Base-by-base conservation (phyloP, 352 stramenopile genomes). In the Phytophthora syringae region DNA sequence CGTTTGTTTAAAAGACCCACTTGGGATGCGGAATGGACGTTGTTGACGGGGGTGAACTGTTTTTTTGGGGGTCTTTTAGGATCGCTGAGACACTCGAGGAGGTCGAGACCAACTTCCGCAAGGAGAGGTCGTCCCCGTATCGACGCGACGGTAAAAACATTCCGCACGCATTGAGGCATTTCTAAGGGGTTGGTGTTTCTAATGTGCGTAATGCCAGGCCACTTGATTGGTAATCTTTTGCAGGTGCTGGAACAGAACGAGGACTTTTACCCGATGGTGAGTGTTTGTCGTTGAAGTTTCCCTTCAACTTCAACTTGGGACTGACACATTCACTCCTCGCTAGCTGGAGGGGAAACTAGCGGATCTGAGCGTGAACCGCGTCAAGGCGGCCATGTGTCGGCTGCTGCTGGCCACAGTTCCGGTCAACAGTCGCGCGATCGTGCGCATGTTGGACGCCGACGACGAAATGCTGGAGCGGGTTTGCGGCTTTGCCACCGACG, bases 261-360 rank as follows among this genome's bases (percentile, higher is more conserved):
- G 40, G 85, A 94, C 10, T 95, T 95, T 39, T 95, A 95, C 57
- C 60, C 81, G 1, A 86, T 89, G 80, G 85, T 93, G 64, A 25
- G 22, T 30, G 37, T 21, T 43, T 10, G n/a, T 22, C 20, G 10
- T 67, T 61, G 13, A 65, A 58, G 55, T 48, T 53, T 30, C 39
- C 16, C 52, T 55, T 58, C 49, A 55, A 71, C 59, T 69, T 69
- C 37, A 63, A 66, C 47, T 40, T 76, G 45, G n/a, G n/a, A 52
- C 24, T 55, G 7, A 39, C n/a, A 42, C 10, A 34, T 47, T 7
- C 59, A 22, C 27, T 52, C 42, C 20, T 54, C 6, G 21, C 40
- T 49, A 92, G 85, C 62, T 95, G 25, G 84, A 95, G 54, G 60
- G 64, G 0, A 95, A 89, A 52, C 59, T 95, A 3, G 72, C 75